phyloP scores from a whole-genome alignment of 306 rosid genomes.

The Cicer yamashitae region DNA sequence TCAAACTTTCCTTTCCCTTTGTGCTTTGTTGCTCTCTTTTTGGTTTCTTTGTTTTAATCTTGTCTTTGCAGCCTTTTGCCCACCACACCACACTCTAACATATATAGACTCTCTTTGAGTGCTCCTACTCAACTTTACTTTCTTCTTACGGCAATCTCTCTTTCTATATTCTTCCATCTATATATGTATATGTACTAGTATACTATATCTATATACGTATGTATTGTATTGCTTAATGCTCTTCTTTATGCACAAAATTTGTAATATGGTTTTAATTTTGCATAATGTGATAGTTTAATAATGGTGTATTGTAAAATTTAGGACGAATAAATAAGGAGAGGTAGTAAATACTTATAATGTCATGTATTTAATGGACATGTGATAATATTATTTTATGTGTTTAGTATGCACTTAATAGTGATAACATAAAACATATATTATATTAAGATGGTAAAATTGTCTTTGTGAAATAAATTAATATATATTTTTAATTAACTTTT shows the following conservation, averaged over 20 bases:
- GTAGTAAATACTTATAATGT: too few relatives aligned
- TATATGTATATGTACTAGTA: background rate
- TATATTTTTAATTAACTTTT: too few relatives aligned
- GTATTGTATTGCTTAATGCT: background rate
- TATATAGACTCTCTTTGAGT: constrained; percentile 56
- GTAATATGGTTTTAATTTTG: too few relatives aligned
- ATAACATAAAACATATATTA: too few relatives aligned
- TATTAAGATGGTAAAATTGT: too few relatives aligned
- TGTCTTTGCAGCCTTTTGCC: constrained; percentile 47
- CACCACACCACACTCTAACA: constrained; percentile 61
- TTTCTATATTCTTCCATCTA: constrained; percentile 25
- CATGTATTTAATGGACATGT: too few relatives aligned
- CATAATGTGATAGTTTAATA: too few relatives aligned
- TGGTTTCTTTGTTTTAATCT: constrained; percentile 46
- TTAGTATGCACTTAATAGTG: too few relatives aligned
- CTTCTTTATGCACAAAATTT: background rate
- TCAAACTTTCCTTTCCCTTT: constrained; percentile 54
- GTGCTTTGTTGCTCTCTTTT: constrained; percentile 67
- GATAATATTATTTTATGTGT: too few relatives aligned
- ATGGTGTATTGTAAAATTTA: too few relatives aligned
- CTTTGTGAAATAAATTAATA: too few relatives aligned
- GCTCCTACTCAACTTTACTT: constrained; percentile 73
- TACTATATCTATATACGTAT: background rate
- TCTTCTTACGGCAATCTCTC: constrained; percentile 78
- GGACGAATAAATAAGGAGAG: too few relatives aligned